Evolutionary conservation across 2,329 filamentous ascomycete genomes (phyloP).

Genomic region (Eutypa lata): DNA sequence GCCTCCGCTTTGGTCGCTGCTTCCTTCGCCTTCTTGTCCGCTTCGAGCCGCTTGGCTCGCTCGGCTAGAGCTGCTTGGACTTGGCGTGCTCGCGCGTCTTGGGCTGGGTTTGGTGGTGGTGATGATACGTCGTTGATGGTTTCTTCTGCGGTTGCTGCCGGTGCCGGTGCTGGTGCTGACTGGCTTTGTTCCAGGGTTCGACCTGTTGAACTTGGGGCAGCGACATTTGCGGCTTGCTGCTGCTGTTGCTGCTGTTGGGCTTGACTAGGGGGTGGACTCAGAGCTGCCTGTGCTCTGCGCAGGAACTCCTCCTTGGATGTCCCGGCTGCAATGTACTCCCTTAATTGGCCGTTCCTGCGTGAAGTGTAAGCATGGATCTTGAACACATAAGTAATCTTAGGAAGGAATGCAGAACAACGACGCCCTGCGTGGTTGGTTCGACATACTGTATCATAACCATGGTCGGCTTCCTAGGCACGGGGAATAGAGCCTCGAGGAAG

Average conservation of each 20-base stretch:
- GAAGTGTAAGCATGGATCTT: constrained; percentile 4
- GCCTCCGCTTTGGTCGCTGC: constrained; percentile 45
- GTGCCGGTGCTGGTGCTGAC: constrained; percentile 1
- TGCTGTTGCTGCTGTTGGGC: constrained; percentile 12
- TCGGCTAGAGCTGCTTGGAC: constrained; percentile 45
- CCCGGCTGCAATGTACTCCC: constrained; percentile 70
- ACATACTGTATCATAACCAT: constrained; percentile 72
- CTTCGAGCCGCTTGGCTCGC: constrained; percentile 44
- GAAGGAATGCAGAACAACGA: no score
- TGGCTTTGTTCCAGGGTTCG: constrained; percentile 5
- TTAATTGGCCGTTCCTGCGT: constrained; percentile 68
- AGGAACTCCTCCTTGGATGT: constrained; percentile 65
- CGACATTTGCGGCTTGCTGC: no score
- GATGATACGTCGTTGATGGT: not conserved
- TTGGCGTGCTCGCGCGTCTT: constrained; percentile 4
- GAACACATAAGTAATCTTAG: not conserved
- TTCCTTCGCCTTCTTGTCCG: constrained; percentile 47
- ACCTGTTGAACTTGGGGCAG: constrained; percentile 4
- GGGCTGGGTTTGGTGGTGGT: not conserved
- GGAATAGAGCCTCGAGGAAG: constrained; percentile 79
- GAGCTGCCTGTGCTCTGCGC: constrained; percentile 45
- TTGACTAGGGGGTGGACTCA: constrained; percentile 25
- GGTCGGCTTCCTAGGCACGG: constrained; percentile 73
- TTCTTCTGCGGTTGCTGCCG: constrained; percentile 1
- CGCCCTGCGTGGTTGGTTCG: no score